These are phyloP conservation scores for Polygonum maritimum DNA, from an alignment of 148 eudicot species.

Conservation along the genomic window DNA sequence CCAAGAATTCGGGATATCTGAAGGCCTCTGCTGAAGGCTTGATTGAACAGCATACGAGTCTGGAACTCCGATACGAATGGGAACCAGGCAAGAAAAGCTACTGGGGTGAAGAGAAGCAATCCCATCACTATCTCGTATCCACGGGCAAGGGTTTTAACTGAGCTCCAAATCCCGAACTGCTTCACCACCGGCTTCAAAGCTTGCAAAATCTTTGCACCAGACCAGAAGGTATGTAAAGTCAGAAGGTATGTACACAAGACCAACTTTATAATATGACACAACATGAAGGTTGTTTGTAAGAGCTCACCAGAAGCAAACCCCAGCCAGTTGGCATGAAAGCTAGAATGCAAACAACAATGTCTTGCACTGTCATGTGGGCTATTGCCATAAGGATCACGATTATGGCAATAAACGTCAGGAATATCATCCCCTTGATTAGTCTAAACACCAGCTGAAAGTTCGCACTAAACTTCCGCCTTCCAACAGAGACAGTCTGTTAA, in stretches of 20 bases:
- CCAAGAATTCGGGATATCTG: slow-evolving; percentile 83
- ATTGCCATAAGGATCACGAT: slow-evolving; percentile 50
- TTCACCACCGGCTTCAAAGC: slow-evolving; percentile 53
- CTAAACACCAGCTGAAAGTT: slow-evolving; percentile 43
- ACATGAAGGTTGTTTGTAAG: background rate
- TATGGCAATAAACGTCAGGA: slow-evolving; percentile 29
- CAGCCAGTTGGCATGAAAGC: slow-evolving; percentile 99
- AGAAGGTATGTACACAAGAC: background rate
- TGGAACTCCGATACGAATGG: slow-evolving; percentile 83
- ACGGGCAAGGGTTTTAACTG: slow-evolving; percentile 64
- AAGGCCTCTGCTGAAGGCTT: slow-evolving; percentile 83
- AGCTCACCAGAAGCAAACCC: slow-evolving; percentile 33
- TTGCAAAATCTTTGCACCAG: slow-evolving; percentile 46
- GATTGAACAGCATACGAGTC: slow-evolving; percentile 78
- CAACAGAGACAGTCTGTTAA: slow-evolving; percentile 33
- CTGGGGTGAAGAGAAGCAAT: slow-evolving; percentile 68
- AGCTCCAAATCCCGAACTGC: slow-evolving; percentile 54
- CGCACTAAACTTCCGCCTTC: slow-evolving; percentile 39
- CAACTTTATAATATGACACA: background rate
- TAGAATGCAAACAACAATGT: slow-evolving; percentile 75
- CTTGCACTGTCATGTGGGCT: slow-evolving; percentile 56
- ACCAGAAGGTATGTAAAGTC: background rate
- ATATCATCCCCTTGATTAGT: slow-evolving; percentile 35
- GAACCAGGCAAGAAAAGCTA: slow-evolving; percentile 84
- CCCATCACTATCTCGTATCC: slow-evolving; percentile 78